Conservation (phyloP, 1,284 basidiomycete species). For the Leccinum subrobustum region DNA sequence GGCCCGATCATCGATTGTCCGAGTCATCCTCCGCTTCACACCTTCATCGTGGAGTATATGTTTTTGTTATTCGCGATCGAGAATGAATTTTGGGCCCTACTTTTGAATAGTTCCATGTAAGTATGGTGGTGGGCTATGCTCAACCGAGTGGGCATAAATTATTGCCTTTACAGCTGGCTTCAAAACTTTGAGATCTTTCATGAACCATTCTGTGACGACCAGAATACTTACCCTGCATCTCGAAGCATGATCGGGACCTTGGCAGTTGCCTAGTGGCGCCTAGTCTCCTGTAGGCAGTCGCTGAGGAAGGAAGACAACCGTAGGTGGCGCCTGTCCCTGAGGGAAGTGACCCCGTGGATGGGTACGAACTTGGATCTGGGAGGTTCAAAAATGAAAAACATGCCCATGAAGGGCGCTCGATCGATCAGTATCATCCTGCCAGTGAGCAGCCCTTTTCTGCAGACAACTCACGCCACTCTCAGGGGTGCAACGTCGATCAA, state of each 20-base stretch:
- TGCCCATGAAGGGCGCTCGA: neutral
- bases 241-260: neutral
- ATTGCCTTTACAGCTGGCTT: neutral
- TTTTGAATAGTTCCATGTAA: neutral
- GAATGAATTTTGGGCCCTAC: neutral
- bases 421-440: neutral
- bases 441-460: neutral
- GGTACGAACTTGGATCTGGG: neutral
- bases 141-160: neutral
- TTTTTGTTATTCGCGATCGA: neutral
- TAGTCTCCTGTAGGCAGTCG: neutral
- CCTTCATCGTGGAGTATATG: neutral
- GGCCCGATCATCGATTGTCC: neutral
- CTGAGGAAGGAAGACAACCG: neutral
- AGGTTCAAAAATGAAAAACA: neutral
- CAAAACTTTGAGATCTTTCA: neutral
- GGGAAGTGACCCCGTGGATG: neutral
- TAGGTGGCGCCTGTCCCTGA: neutral
- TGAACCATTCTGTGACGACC: neutral
- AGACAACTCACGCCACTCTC: neutral
- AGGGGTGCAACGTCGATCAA: neutral
- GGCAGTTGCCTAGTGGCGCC: neutral
- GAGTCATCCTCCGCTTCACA: neutral
- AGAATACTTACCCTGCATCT: neutral
- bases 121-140: neutral